Evolutionary conservation across 345 rosid genomes (phyloP).

Genomic region (Combretum micranthum): DNA sequence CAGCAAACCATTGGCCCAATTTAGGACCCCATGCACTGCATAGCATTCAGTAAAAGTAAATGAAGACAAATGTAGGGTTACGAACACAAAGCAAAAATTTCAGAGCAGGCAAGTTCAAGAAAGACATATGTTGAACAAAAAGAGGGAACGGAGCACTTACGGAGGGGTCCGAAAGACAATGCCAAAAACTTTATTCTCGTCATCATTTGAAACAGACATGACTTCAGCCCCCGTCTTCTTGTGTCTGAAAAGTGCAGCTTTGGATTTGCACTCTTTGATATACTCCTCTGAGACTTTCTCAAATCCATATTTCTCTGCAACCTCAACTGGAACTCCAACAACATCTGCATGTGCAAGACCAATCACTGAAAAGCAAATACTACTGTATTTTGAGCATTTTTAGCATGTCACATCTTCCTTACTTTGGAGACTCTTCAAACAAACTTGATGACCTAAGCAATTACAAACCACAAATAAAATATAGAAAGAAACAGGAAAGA

Average conservation of each 20-base stretch:
- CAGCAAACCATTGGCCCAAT: too few species aligned
- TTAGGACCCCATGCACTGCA: too few species aligned
- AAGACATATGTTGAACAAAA: too few species aligned
- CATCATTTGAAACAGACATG: conserved; percentile 85
- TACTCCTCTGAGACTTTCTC: conserved; percentile 81
- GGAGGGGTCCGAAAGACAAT: conserved; percentile 88
- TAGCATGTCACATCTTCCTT: too few species aligned
- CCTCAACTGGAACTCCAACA: conserved; percentile 44
- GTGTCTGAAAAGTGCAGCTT: conserved; percentile 71
- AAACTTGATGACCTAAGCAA: background rate
- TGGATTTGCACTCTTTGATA: conserved; percentile 88
- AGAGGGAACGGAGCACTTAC: conserved; percentile 28
- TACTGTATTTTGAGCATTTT: too few species aligned
- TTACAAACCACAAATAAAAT: background rate
- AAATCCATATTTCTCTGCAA: conserved; percentile 71
- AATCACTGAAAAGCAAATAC: background rate
- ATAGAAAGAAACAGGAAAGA: background rate
- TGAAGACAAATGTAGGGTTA: too few species aligned
- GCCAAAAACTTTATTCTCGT: conserved; percentile 87
- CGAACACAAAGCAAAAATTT: too few species aligned
- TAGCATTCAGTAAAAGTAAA: too few species aligned
- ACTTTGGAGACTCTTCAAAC: background rate
- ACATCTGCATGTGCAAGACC: conserved; percentile 25
- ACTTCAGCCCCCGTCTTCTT: conserved; percentile 90
- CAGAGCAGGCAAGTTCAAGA: too few species aligned